These are phyloP conservation scores for Eutrema salsugineum DNA, from an alignment of 441 rosid species.

Conservation along the genomic window DNA sequence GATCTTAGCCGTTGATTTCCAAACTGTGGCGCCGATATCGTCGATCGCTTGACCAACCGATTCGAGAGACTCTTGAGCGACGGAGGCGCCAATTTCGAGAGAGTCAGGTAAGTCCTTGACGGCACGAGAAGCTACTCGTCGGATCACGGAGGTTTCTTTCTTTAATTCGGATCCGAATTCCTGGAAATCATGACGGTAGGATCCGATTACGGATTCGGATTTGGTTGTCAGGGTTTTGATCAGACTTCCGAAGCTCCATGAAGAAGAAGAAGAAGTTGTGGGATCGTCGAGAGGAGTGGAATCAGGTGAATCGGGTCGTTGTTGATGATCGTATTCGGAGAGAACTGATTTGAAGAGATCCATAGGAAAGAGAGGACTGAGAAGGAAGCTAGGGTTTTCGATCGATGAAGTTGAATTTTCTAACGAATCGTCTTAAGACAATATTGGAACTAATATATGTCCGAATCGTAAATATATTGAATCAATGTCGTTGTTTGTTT, in stretches of 20 bases:
- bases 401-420: not conserved
- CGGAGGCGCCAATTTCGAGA: slow-evolving; percentile 66
- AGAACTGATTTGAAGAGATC: slow-evolving; percentile 67
- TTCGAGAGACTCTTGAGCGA: slow-evolving; percentile 72
- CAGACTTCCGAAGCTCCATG: slow-evolving; percentile 60
- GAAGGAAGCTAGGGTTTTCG: not conserved
- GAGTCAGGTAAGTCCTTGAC: slow-evolving; percentile 62
- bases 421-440: not conserved
- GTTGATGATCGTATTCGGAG: slow-evolving; percentile 38
- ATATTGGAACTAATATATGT: too few species aligned
- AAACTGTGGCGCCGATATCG: slow-evolving; percentile 62
- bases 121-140: slow-evolving; percentile 69
- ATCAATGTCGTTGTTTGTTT: too few species aligned
- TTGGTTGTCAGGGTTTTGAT: slow-evolving; percentile 47
- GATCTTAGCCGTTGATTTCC: slow-evolving; percentile 63
- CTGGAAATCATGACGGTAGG: slow-evolving; percentile 62
- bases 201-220: slow-evolving; percentile 62
- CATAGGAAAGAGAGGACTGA: slow-evolving; percentile 30
- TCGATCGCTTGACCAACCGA: slow-evolving; percentile 76
- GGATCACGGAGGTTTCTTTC: slow-evolving; percentile 60
- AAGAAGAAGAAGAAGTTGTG: not conserved
- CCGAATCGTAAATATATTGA: too few species aligned
- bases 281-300: not conserved
- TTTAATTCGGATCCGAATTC: slow-evolving; percentile 62
- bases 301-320: slow-evolving; percentile 26